phyloP scores from a whole-genome alignment of 495 filamentous ascomycete genomes.

The Trichoderma gamsii region DNA sequence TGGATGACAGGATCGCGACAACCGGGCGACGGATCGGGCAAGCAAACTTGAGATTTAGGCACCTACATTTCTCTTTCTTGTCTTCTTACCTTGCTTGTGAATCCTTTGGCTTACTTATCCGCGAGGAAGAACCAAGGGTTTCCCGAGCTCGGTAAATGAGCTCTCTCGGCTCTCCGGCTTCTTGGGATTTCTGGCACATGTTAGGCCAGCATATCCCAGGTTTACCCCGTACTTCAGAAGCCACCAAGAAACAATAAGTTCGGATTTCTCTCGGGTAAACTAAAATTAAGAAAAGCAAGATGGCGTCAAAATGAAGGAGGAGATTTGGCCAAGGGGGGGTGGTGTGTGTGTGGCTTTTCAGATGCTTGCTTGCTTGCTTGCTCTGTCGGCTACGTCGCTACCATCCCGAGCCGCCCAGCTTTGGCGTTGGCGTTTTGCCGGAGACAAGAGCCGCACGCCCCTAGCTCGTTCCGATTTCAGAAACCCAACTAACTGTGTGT shows the following conservation, averaged over 20 bases:
- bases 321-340: not conserved
- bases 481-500: not conserved
- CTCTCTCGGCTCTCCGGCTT: not conserved
- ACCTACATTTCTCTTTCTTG: too few species aligned
- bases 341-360: not conserved
- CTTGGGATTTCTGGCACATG: not conserved
- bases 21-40: too few species aligned
- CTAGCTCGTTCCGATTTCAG: not conserved
- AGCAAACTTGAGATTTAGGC: too few species aligned
- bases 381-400: not conserved
- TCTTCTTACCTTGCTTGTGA: too few species aligned
- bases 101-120: too few species aligned
- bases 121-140: too few species aligned
- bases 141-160: constrained; percentile 9
- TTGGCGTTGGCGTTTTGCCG: not conserved
- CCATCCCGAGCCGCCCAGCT: not conserved
- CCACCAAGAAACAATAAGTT: not conserved
- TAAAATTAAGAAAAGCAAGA: not conserved
- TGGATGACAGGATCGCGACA: too few species aligned
- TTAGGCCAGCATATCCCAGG: not conserved
- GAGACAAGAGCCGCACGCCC: not conserved
- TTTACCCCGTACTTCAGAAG: not conserved
- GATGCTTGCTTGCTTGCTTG: not conserved
- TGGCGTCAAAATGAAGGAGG: constrained; percentile 12
- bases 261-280: not conserved